Base-by-base conservation (phyloP, 371 early-diverging fungal genomes). In the Mortierella sp. region DNA sequence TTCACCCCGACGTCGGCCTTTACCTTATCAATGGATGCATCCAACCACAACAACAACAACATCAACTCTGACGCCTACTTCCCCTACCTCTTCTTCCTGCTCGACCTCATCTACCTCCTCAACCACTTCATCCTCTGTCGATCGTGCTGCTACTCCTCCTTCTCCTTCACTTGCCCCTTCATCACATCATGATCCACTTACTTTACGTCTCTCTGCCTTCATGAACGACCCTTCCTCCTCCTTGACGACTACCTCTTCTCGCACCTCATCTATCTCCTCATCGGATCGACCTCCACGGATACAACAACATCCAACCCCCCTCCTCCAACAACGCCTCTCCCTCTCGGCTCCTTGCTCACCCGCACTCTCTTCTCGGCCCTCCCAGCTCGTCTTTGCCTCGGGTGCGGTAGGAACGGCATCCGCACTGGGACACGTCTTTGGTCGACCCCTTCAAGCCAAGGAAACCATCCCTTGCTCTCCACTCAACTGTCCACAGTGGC, bases 341-440 rank as follows among this genome's bases (percentile, higher is more conserved):
- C 44, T 67, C 67, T 75, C 78, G 26, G 73, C 73, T 16, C 51
- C 79, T 9, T 75, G 43, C 53, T 74, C 79, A 5, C 57, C 82
- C 0, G 28, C 10, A 40, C 57, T 40, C 31, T 5, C 54, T 5
- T 43, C 28, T 50, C 79, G n/a, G 59, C 69, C 28, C 54, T 73
- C 69, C 76, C 67, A 85, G 86, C 86, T 85, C 24, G 86, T 81
- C 67, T 85, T 81, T 76, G 81, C 81, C 16, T 85, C 86, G 24
- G 79, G 86, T 43, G 86, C 86, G 10, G 75, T 85, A n/a, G 76
- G 76, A 3, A 79, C 86, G 40, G 86, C 86, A 14, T 81, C 86
- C 21, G 81, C 77, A 1, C 61, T 81, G 4, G 86, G 86, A 11
- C 81, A 74, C 51, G 86, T 85, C 67, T 81, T 85, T 79, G 86